These are phyloP conservation scores for Epipyxis sp. DNA, from an alignment of 108 stramenopile species.

Conservation along the genomic window DNA sequence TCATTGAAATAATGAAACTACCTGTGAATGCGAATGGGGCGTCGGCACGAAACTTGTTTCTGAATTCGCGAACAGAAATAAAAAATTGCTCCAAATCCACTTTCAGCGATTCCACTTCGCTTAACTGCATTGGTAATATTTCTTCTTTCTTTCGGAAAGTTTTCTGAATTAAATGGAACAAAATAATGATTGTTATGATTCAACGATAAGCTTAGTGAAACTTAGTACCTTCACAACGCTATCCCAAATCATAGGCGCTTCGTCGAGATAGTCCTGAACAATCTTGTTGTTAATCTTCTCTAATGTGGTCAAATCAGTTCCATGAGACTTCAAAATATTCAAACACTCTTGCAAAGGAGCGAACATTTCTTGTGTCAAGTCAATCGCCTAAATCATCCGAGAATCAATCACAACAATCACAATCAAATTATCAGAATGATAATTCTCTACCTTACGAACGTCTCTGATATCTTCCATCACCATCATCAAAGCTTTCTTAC, in stretches of 20 bases:
- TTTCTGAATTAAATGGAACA: too few species aligned
- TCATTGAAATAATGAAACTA: slow-evolving; percentile 54
- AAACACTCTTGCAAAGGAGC: slow-evolving; percentile 69
- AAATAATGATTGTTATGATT: too few species aligned
- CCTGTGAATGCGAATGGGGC: slow-evolving; percentile 74
- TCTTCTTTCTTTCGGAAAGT: slow-evolving; percentile 79
- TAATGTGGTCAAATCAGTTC: slow-evolving; percentile 58
- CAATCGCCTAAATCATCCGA: too few species aligned
- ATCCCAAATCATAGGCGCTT: slow-evolving; percentile 75
- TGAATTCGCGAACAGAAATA: slow-evolving; percentile 60
- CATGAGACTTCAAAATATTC: slow-evolving; percentile 68
- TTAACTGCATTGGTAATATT: slow-evolving; percentile 75
- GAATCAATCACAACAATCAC: too few species aligned
- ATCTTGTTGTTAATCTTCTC: background rate
- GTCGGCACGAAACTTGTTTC: slow-evolving; percentile 67
- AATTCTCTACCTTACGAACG: slow-evolving; percentile 69
- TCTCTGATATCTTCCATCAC: slow-evolving; percentile 78
- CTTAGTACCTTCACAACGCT: too few species aligned
- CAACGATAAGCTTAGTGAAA: too few species aligned
- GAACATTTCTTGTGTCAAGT: slow-evolving; percentile 66
- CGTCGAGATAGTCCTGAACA: slow-evolving; percentile 73
- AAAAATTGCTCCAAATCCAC: slow-evolving; percentile 65
- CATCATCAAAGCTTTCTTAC: slow-evolving; percentile 62
- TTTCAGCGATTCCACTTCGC: slow-evolving; percentile 71
- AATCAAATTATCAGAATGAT: too few species aligned